Evolutionary conservation across 768 basidiomycete genomes (phyloP), one percentile per base, ranked within the genome.

Genomic region (Collybia sordida): DNA sequence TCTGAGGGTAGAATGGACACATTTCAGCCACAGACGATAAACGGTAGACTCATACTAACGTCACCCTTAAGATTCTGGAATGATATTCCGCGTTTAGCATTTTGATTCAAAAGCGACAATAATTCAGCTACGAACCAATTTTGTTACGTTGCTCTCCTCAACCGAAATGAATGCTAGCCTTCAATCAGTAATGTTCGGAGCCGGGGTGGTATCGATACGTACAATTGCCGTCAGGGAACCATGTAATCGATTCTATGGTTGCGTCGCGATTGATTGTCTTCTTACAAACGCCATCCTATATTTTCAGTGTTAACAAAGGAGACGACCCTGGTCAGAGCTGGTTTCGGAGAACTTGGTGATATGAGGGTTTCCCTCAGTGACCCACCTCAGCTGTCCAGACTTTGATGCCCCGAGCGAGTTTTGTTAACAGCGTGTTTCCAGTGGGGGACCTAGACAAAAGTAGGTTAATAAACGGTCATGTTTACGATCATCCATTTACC

Each of bases 381-480:
- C 73, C 38, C 47, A 85, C 87, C 71, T 83, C 79, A n/a, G 71
- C 64, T 9, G 78, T 83, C 88, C 88, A 90, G 28, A 89, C 71
- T 66, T 88, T 88, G 53, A 89, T 73, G 9, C 79, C 82, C 48
- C 81, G 74, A 36, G 68, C 71, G 42, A 86, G 72, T 66, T 86
- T 88, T 2, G 86, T 88, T 9, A 90, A 64, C 6, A 90, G 69
- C 42, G 74, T 63, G 43, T 74, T 73, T 14, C 88, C 86, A 27
- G 72, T 76, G 0, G 86, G 86, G 14, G 86, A 86, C 85, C 83
- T 84, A 49, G 17, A 35, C 9, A 24, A 34, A 5, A 35, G 25
- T 45, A 17, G 42, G 42, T 42, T 36, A 40, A 23, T 42, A 24
- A 34, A 21, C n/a, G 11, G 31, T 12, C 21, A 7, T 28, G n/a